Percentiles rank a stretch among this genome's conserved stretches.
phyloP scores from a whole-genome alignment of 768 basidiomycete genomes.

The Tulasnella sp. region DNA sequence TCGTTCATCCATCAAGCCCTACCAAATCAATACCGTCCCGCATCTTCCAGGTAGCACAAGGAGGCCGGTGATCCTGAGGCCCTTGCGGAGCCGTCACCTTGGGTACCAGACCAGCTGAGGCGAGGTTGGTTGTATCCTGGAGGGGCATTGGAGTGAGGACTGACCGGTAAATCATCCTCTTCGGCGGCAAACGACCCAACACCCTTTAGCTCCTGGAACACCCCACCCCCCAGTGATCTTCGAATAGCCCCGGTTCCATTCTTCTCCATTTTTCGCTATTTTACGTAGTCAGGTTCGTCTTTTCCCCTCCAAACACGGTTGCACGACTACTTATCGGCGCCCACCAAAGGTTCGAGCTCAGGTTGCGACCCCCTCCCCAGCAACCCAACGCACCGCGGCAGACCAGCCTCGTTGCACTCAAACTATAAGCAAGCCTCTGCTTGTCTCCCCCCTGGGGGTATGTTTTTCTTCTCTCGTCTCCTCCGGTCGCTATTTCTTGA shows the following conservation, averaged over 20 bases:
- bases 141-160: neutral
- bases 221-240: neutral
- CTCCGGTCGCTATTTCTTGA: neutral
- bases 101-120: neutral
- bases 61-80: neutral
- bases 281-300: neutral
- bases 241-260: neutral
- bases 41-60: neutral
- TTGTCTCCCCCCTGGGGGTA: neutral
- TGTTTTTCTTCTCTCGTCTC: neutral
- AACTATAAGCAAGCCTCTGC: neutral
- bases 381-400: neutral
- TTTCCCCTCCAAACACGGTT: neutral
- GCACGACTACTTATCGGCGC: neutral
- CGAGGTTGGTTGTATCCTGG: neutral
- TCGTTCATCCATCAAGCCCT: neutral
- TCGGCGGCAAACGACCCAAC: neutral
- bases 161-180: neutral
- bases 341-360: neutral
- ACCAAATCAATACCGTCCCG: neutral
- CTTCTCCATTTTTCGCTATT: neutral
- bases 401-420: neutral
- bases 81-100: neutral
- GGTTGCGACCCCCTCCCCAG: neutral
- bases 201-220: neutral